Base-by-base conservation (phyloP, 2,329 filamentous ascomycete genomes). In the Aspergillus hortae region DNA sequence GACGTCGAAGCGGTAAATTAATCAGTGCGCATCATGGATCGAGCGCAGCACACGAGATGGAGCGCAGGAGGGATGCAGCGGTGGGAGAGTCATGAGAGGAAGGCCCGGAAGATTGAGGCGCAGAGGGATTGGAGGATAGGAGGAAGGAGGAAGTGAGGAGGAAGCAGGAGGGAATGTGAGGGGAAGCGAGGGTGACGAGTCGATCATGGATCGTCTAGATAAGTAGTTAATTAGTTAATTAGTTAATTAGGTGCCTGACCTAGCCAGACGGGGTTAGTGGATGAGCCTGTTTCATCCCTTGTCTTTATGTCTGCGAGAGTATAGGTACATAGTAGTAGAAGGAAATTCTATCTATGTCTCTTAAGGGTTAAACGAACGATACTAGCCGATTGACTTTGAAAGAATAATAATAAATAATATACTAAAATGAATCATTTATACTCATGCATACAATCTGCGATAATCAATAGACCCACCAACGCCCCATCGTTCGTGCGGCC, bases 11-110 rank as follows among this genome's bases (percentile, higher is more conserved):
- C 51, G 54, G 60, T 32, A 38, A 49, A 41, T 49, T 57, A 56
- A 21, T 47, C 48, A 49, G 53, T 59, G 50, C 55, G 60, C 63
- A 64, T 63, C 44, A 55, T 61, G 62, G 60, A 61, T 56, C 60
- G 60, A 59, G 61, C 27, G 59, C 45, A 52, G 51, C 54, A 61
- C 57, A 55, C 56, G 55, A 55, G 54, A 49, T 59, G 55, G 54
- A 19, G 45, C 52, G 56, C 55, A 56, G 52, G 45, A 51, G 51
- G 23, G 49, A 49, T 55, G 54, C 55, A 51, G 53, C 48, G 49
- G 48, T 49, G 55, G 52, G 56, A 55, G 54, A 51, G 53, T 55
- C 43, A 42, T 25, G 53, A 38, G 46, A 51, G 52, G 52, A 42
- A 45, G 41, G 46, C 42, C 48, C 36, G 44, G 43, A 41, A 38